Base-by-base conservation (phyloP, 2,329 filamentous ascomycete species). In the Macroventuria anomochaeta region DNA sequence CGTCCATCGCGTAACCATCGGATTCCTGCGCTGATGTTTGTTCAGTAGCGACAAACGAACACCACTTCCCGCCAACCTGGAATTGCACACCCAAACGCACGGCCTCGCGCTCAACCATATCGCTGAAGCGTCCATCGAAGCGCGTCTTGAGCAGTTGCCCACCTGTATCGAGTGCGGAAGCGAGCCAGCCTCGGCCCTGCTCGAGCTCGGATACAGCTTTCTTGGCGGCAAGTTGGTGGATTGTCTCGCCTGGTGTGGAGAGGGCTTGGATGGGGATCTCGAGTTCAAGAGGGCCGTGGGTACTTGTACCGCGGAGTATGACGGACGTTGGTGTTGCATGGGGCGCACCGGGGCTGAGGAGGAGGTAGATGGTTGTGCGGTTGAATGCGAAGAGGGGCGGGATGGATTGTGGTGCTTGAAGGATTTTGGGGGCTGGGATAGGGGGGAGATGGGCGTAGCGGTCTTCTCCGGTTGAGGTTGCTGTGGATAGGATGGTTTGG, bases 171-270 rank as follows among this genome's bases (percentile, higher is more conserved):
- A 61, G 69, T 4, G 69, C 67, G 36, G 66, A 64, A 7, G 60
- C 49, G 1, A 79, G 65, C 86, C 88, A 91, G 11, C 88, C 88
- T 20, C 86, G 81, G 0, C 85, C 84, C 67, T 89, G 83, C 70
- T 92, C 88, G 0, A 92, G 80, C 58, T 91, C 89, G 39, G 83
- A 78, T 13, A 88, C 79, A 2, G 85, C 85, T 68, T 87, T 89
- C 48, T 84, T 84, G 0, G 86, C 87, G 0, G 88, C 88, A 0
- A 92, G 83, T 61, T 89, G 86, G 67, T 91, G 88, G 34, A 91
- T 83, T 0, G 82, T 88, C 44, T 83, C 74, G 2, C 78, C 79
- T 26, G 75, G 77, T 0, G 74, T 67, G 0, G 77, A 60, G 0
- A 84, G 70, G 2, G 77, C 62, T 2, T 82, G 79, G 31, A 91